Conservation (phyloP, 108 stramenopile genomes). For the Pinguiococcus pyrenoidosus region DNA sequence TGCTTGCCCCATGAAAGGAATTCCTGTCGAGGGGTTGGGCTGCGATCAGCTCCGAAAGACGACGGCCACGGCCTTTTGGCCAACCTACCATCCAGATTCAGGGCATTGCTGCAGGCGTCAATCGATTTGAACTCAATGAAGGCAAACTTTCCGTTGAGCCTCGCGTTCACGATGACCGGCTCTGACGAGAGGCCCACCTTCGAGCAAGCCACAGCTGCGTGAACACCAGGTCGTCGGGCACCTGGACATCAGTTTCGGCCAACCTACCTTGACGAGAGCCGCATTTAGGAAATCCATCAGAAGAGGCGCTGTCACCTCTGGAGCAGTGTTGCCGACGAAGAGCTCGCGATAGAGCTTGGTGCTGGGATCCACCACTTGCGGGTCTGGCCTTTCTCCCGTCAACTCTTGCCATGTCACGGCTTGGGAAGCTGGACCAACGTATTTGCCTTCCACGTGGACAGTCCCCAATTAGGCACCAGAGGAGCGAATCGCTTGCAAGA, state of each 20-base stretch:
- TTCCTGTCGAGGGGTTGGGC: constrained; percentile 69
- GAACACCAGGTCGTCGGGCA: no score
- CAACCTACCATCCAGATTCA: no score
- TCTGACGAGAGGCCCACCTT: constrained; percentile 9
- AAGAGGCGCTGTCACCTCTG: constrained; percentile 67
- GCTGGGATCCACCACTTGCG: no score
- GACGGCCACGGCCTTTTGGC: constrained; percentile 63
- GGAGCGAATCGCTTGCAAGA: no score
- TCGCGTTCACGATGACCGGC: constrained; percentile 57
- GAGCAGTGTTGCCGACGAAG: constrained; percentile 71
- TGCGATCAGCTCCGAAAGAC: no score
- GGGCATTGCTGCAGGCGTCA: no score
- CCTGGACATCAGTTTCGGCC: no score
- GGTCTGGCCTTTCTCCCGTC: no score
- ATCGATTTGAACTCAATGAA: constrained; percentile 61
- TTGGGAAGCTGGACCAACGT: constrained; percentile 47
- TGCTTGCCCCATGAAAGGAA: constrained; percentile 62
- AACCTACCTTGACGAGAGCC: not conserved
- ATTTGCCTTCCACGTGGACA: no score
- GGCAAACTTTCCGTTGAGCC: constrained; percentile 66
- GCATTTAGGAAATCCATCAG: constrained; percentile 29
- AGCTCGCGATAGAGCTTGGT: no score
- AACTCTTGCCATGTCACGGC: constrained; percentile 66
- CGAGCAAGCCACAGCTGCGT: no score
- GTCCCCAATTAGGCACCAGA: no score